Evolutionary conservation across 164 flowering plant species (phyloP), one percentile per base, ranked within the genome.

Genomic region (Sextonia rubra): DNA sequence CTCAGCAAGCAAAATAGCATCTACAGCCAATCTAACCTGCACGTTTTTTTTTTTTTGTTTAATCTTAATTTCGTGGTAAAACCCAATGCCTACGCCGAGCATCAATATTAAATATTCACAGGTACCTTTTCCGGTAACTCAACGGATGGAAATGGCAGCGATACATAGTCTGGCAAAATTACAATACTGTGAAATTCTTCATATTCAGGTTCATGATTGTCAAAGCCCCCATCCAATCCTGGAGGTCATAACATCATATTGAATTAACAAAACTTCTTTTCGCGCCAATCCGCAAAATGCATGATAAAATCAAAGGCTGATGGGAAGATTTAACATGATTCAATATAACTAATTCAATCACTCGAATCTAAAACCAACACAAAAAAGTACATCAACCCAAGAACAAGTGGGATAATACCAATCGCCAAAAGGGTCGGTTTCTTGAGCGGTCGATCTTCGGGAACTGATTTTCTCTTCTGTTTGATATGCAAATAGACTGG

Each of bases 191-290:
- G 70, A 70, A 76, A 75, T 76, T 88, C 96, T 80, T 90, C 98
- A 73, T 90, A 95, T 71, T 89, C 97, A 56, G 82, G 82, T 64
- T 91, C 97, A 76, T 85, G 77, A 77, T 85, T 88, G 76, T 93
- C 98, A 85, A 95, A 95, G 63, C 99, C 99, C 27, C 98, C 99
- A 49, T 91, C 97, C 73, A 91, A 63, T 63, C 99, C 99, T 95
- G 74, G 76, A 84, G 78, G 68, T 61, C 66, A 69, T 61, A 79
- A 32, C 65, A n/a, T 23, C 23, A 62, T 72, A 49, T 4, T 69
- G 71, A 37, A 37, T 37, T 29, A 47, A 49, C 29, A 3, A 60
- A 14, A 7, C 18, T 17, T 52, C 9, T 25, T 12, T 14, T 52
- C 30, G 6, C 8, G 44, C 20, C 56, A 47, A 47, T 8, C 9